phyloP scores from a whole-genome alignment of 2,329 filamentous ascomycete genomes.

The Myriosclerotinia duriaeana region DNA sequence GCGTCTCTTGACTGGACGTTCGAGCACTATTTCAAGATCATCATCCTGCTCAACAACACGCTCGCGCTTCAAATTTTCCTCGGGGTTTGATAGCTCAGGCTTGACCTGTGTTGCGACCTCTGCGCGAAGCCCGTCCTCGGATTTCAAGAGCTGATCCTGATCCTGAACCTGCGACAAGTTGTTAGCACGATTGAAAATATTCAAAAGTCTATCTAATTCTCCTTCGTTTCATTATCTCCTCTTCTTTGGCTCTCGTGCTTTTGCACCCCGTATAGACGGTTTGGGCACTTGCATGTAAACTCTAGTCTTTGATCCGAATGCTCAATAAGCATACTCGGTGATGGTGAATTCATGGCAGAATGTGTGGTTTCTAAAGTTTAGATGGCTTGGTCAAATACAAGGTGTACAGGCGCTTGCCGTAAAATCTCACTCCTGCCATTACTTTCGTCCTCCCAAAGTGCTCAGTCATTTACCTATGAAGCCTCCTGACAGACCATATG shows the following conservation, averaged over 20 bases:
- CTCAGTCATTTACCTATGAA: too few relatives aligned
- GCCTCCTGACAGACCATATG: too few relatives aligned
- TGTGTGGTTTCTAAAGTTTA: not conserved
- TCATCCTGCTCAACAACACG: slow-evolving; percentile 10
- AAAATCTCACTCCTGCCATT: not conserved
- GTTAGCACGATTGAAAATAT: not conserved
- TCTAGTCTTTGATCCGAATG: not conserved
- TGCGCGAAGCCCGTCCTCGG: not conserved
- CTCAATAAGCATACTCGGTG: not conserved
- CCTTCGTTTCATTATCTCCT: not conserved
- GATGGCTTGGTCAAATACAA: not conserved
- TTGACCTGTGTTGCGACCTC: not conserved
- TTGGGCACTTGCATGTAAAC: not conserved
- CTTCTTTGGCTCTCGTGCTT: not conserved
- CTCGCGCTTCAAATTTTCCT: slow-evolving; percentile 14
- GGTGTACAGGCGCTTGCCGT: not conserved
- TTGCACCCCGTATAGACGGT: not conserved
- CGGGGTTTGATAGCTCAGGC: not conserved
- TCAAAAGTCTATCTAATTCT: not conserved
- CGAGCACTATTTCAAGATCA: slow-evolving; percentile 19
- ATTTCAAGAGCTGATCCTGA: not conserved
- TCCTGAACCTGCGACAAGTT: not conserved
- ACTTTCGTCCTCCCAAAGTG: not conserved
- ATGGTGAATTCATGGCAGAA: not conserved
- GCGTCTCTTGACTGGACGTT: slow-evolving; percentile 23